Base-by-base conservation (phyloP, 2,329 filamentous ascomycete genomes). In the Nothomitra cinnamomea region DNA sequence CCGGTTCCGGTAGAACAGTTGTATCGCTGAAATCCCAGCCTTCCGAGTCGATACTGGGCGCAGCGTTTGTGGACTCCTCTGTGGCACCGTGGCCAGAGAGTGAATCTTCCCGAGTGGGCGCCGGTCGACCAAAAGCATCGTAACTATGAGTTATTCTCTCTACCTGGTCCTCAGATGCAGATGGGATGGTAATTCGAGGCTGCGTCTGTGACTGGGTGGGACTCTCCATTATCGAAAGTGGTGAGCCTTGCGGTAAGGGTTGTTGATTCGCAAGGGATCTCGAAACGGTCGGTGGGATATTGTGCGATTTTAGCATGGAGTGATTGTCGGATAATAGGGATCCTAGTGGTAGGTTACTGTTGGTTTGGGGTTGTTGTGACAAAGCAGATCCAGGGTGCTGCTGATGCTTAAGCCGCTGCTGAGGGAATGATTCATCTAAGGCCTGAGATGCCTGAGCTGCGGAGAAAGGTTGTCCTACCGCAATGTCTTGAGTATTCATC, bases 11-110 rank as follows among this genome's bases (percentile, higher is more conserved):
- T 0, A 77, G 69, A 52, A 70, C 61, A n/a, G 75, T 72, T 7
- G 80, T 75, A 55, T 95, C 88, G 53, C 90, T 87, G 60, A 98
- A 98, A 62, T 94, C 89, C 92, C 92, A 98, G 7, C 78, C 86
- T 55, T 85, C 80, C 2, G 73, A 69, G 6, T 66, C 62, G 35
- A 60, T 60, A n/a, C 57, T 50, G 19, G 45, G 10, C 32, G 17
- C 15, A 19, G 45, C 45, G n/a, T 35, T 49, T 3, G 15, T 28
- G 6, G 45, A 19, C 17, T 32, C 45, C 13, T 49, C 45, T 15
- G 10, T 24, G 24, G 12, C 24, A 4, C 45, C 45, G 15, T 28
- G 59, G 54, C 53, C 63, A 58, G 42, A 55, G 12, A 54, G n/a
- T 10, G 51, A 53, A n/a, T 63, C 59, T n/a, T 72, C 69, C 50